phyloP scores from a whole-genome alignment of 2,329 filamentous ascomycete genomes.

The Aspergillus sp. region DNA sequence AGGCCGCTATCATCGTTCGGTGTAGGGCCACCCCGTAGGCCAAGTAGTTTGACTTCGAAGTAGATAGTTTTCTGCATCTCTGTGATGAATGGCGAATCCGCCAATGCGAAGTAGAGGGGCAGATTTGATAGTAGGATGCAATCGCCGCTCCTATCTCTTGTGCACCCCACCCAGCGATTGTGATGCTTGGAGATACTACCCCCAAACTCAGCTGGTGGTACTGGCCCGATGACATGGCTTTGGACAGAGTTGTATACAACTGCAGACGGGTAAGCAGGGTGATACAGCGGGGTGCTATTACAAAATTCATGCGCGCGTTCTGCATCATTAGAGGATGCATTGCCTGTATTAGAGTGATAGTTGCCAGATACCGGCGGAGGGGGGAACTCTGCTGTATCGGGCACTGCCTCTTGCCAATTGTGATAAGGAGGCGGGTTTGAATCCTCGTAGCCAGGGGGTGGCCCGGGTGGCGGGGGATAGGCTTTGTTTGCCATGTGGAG shows the following conservation, averaged over 20 bases:
- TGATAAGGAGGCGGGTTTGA: slow-evolving; percentile 55
- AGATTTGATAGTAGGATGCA: slow-evolving; percentile 54
- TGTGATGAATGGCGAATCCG: slow-evolving; percentile 51
- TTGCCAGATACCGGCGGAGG: slow-evolving; percentile 59
- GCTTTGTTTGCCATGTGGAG: not conserved
- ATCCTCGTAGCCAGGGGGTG: slow-evolving; percentile 23
- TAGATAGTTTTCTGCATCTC: slow-evolving; percentile 55
- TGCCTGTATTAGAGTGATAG: slow-evolving; percentile 56
- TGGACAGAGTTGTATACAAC: slow-evolving; percentile 45
- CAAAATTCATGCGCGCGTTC: slow-evolving; percentile 59
- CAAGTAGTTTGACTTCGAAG: slow-evolving; percentile 56
- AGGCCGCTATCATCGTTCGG: slow-evolving; percentile 51
- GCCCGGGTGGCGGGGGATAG: slow-evolving; percentile 1
- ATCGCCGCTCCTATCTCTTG: slow-evolving; percentile 47
- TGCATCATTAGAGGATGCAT: slow-evolving; percentile 56
- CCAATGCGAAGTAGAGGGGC: slow-evolving; percentile 56
- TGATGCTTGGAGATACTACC: slow-evolving; percentile 40
- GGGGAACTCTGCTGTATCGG: slow-evolving; percentile 59
- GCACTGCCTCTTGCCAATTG: slow-evolving; percentile 60
- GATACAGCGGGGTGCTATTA: slow-evolving; percentile 51
- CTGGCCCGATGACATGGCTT: slow-evolving; percentile 46
- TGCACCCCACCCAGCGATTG: slow-evolving; percentile 48
- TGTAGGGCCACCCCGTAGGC: slow-evolving; percentile 40
- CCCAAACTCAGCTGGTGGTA: slow-evolving; percentile 42
- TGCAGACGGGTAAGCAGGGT: slow-evolving; percentile 45